Percentiles rank a stretch among this genome's conserved stretches.
These are phyloP conservation scores for Macrophomina tecta DNA, from an alignment of 2,329 filamentous ascomycete genomes.

Conservation along the genomic window DNA sequence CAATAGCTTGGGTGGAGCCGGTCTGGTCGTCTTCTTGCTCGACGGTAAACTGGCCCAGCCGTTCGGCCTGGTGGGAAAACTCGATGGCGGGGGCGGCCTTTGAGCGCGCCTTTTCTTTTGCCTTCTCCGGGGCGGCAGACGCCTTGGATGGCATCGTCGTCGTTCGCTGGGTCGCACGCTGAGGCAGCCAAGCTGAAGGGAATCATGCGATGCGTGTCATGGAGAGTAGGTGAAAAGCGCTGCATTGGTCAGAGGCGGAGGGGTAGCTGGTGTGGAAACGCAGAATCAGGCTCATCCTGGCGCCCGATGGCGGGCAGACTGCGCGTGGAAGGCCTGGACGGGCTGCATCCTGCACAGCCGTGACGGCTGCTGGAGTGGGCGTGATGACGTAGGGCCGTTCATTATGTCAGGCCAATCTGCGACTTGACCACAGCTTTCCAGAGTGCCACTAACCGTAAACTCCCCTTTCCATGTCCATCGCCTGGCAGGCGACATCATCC, in stretches of 20 bases:
- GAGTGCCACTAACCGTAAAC: background rate
- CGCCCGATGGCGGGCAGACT: conserved; percentile 9
- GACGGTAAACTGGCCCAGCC: conserved; percentile 49
- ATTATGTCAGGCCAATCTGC: background rate
- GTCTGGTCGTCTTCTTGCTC: conserved; percentile 49
- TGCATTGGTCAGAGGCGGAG: conserved; percentile 1
- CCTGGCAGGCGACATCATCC: background rate
- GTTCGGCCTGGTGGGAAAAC: conserved; percentile 65
- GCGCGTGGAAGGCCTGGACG: background rate
- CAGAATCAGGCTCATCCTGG: background rate
- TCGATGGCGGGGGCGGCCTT: conserved; percentile 55
- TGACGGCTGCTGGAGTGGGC: background rate
- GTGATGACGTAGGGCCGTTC: conserved; percentile 10
- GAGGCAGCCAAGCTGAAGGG: background rate
- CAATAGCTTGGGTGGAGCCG: conserved; percentile 61
- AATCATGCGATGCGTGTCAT: background rate
- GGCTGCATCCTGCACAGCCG: background rate
- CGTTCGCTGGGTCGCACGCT: background rate
- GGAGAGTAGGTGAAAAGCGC: background rate
- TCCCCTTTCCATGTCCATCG: background rate
- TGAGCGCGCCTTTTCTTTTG: conserved; percentile 29
- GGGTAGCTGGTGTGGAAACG: background rate
- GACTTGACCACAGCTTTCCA: background rate
- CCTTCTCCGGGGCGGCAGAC: conserved; percentile 29
- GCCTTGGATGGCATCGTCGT: conserved; percentile 19